Evolutionary conservation across 805 yeast genomes (phyloP).

Genomic region (Wickerhamomyces hampshirensis): DNA sequence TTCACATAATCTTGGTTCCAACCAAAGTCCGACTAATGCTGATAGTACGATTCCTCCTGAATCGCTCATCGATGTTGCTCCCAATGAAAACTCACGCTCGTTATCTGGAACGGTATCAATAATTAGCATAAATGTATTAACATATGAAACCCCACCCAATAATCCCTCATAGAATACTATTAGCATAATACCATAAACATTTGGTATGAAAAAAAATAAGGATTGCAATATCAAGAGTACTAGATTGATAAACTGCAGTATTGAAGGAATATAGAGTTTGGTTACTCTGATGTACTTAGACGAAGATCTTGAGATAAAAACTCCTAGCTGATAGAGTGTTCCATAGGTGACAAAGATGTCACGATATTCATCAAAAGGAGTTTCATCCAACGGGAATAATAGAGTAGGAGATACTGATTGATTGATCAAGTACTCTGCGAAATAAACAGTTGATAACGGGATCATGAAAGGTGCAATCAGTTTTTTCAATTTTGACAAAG

Average conservation of each 20-base stretch:
- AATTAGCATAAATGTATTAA: constrained; percentile 79
- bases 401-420: constrained; percentile 91
- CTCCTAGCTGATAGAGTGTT: constrained; percentile 87
- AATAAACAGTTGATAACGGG: constrained; percentile 78
- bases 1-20: constrained; percentile 69
- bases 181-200: constrained; percentile 55
- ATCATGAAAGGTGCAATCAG: constrained; percentile 67
- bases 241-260: constrained; percentile 65
- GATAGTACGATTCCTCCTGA: constrained; percentile 82
- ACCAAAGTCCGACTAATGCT: constrained; percentile 65
- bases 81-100: constrained; percentile 75
- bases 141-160: constrained; percentile 87
- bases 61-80: constrained; percentile 80
- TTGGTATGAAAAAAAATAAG: constrained; percentile 47
- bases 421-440: constrained; percentile 83
- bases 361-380: constrained; percentile 68
- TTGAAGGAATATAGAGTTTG: constrained; percentile 55
- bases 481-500: constrained; percentile 33
- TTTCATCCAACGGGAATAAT: constrained; percentile 63
- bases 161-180: constrained; percentile 83
- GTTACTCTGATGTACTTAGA: constrained; percentile 57
- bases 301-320: constrained; percentile 85
- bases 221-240: constrained; percentile 60
- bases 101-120: constrained; percentile 48
- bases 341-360: constrained; percentile 92